These are phyloP conservation scores for Fusarium verrucosum DNA, from an alignment of 2,329 filamentous ascomycete genomes.

Conservation along the genomic window DNA sequence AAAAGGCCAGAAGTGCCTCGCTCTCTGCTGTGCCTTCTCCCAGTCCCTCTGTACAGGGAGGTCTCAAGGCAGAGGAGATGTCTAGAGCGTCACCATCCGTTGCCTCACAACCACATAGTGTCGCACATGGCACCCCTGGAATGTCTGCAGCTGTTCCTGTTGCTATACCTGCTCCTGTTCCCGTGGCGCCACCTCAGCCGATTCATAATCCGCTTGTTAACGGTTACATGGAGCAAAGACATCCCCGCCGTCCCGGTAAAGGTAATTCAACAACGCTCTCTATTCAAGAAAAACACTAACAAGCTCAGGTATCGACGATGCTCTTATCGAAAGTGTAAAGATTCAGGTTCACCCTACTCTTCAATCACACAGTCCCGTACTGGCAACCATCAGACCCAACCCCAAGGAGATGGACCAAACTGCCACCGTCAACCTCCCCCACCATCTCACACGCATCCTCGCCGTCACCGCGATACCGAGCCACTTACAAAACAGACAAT, in stretches of 20 bases:
- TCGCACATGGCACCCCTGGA: conserved; percentile 15
- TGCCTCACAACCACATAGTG: conserved; percentile 28
- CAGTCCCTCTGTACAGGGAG: conserved; percentile 53
- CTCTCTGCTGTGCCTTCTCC: conserved; percentile 54
- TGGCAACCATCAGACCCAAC: conserved; percentile 72
- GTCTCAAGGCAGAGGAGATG: conserved; percentile 51
- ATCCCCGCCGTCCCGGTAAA: conserved; percentile 54
- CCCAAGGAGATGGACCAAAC: conserved; percentile 74
- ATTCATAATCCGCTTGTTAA: conserved; percentile 45
- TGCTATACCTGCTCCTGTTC: conserved; percentile 17
- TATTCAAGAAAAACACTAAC: conserved; percentile 33
- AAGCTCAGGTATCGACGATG: conserved; percentile 61
- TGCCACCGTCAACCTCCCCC: conserved; percentile 74
- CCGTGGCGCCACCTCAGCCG: conserved; percentile 38
- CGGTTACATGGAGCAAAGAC: conserved; percentile 50
- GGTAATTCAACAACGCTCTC: conserved; percentile 45
- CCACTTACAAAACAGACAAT: conserved; percentile 72
- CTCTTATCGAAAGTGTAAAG: conserved; percentile 72
- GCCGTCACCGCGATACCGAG: conserved; percentile 73
- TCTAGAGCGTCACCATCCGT: conserved; percentile 42
- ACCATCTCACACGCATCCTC: conserved; percentile 74
- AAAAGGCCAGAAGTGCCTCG: conserved; percentile 55
- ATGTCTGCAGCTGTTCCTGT: neutral
- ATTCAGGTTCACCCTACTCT: conserved; percentile 75
- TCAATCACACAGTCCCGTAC: conserved; percentile 67